These are phyloP conservation scores for Fusarium buharicum DNA, from an alignment of 2,329 filamentous ascomycete genomes.

Conservation along the genomic window DNA sequence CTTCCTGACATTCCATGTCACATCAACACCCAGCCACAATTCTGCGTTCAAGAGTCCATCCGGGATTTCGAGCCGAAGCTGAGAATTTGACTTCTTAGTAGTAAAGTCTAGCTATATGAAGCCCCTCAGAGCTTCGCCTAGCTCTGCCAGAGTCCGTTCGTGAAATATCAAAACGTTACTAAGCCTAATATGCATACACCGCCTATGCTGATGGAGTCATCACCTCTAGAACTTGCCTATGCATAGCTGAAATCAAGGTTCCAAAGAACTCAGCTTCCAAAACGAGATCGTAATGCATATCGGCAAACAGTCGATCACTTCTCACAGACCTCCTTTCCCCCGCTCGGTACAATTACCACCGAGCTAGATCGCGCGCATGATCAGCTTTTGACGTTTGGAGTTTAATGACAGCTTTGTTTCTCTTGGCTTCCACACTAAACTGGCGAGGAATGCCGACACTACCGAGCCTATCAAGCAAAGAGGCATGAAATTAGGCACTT, in stretches of 20 bases:
- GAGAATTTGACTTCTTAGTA: too few species aligned
- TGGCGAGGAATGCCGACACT: not conserved
- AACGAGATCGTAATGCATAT: not conserved
- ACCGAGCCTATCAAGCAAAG: not conserved
- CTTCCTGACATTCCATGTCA: too few species aligned
- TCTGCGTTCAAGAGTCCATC: too few species aligned
- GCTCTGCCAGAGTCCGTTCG: too few species aligned
- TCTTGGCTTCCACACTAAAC: not conserved
- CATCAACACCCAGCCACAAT: too few species aligned
- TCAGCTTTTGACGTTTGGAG: not conserved
- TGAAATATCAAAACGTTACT: too few species aligned
- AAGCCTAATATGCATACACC: too few species aligned
- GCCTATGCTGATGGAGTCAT: too few species aligned
- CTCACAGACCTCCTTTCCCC: not conserved
- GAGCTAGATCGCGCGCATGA: not conserved
- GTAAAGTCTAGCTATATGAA: too few species aligned
- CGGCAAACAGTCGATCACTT: constrained; percentile 1
- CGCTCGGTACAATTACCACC: constrained; percentile 6
- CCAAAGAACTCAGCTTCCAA: not conserved
- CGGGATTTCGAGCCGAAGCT: too few species aligned
- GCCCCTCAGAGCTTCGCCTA: too few species aligned
- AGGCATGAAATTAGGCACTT: not conserved
- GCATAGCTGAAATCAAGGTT: not conserved
- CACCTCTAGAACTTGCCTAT: too few species aligned
- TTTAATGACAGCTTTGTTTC: not conserved